These are phyloP conservation scores for Aspergillus awamori DNA, from an alignment of 2,329 filamentous ascomycete genomes.

Conservation along the genomic window DNA sequence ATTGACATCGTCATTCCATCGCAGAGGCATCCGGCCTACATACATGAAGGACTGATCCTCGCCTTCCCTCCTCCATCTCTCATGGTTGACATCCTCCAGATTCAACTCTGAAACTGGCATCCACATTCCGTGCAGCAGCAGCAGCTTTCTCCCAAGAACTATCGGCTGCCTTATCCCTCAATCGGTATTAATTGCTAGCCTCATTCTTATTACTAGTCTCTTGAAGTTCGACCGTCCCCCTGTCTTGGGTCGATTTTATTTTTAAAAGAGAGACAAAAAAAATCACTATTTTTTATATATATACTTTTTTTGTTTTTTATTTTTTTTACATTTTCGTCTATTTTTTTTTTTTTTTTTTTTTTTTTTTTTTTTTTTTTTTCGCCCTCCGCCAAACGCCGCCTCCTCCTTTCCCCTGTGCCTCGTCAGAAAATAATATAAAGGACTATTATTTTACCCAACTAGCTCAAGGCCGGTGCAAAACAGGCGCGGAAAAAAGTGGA, in stretches of 20 bases:
- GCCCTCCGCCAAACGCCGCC: neutral
- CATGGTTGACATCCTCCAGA: constrained; percentile 2
- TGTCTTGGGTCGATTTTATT: neutral
- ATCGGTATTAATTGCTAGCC: constrained; percentile 6
- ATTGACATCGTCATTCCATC: constrained; percentile 1
- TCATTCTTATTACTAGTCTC: constrained; percentile 9
- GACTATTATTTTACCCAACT: constrained; percentile 14
- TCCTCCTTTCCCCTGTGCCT: neutral
- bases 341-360: constrained; percentile 9
- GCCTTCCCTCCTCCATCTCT: neutral
- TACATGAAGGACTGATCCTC: neutral
- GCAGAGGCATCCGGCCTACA: neutral
- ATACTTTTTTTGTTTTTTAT: neutral
- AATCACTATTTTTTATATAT: neutral
- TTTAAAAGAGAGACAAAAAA: too few relatives aligned
- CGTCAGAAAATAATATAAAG: constrained; percentile 8
- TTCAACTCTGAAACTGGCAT: constrained; percentile 8
- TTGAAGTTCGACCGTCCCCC: constrained; percentile 1
- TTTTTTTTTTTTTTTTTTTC: neutral
- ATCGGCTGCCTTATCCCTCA: constrained; percentile 11
- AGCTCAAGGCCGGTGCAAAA: constrained; percentile 16
- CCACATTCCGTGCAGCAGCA: constrained; percentile 8
- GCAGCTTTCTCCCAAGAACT: constrained; percentile 7
- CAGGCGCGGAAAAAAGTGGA: constrained; percentile 24
- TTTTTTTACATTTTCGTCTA: neutral